Conservation (phyloP, 306 rosid species). For the Acacia melanoxylon region DNA sequence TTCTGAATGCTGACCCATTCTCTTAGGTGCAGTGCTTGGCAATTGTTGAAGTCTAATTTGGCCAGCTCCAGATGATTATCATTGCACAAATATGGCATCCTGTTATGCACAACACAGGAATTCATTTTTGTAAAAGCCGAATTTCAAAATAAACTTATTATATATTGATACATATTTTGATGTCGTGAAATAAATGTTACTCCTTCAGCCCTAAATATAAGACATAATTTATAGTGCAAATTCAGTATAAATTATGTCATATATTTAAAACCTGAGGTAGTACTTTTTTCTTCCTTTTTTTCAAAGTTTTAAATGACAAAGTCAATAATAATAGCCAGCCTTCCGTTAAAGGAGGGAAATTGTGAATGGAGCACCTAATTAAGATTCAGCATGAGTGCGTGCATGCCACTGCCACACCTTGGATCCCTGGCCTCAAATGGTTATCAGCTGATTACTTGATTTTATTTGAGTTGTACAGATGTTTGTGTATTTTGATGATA, state of each 20-base stretch:
- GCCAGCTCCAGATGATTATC: conserved; percentile 73
- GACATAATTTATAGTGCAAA: too few species aligned
- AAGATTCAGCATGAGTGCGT: neutral
- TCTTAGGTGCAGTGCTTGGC: conserved; percentile 65
- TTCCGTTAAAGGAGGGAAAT: neutral
- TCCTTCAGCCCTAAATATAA: too few species aligned
- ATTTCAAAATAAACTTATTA: neutral
- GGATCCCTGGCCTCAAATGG: neutral
- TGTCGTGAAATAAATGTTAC: neutral
- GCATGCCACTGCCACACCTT: neutral
- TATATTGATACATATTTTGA: neutral
- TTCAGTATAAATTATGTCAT: too few species aligned
- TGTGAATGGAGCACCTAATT: neutral
- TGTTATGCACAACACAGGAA: conserved; percentile 10
- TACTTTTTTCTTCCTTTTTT: neutral
- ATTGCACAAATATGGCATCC: conserved; percentile 78
- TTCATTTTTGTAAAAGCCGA: neutral
- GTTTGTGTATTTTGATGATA: neutral
- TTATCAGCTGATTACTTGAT: neutral
- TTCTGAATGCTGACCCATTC: conserved; percentile 72
- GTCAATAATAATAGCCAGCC: neutral
- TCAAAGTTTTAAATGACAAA: neutral
- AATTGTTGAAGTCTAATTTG: conserved; percentile 76
- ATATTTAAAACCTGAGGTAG: too few species aligned
- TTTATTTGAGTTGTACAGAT: neutral